Base-by-base conservation (phyloP, 495 filamentous ascomycete species). In the Penicillium paradoxum region DNA sequence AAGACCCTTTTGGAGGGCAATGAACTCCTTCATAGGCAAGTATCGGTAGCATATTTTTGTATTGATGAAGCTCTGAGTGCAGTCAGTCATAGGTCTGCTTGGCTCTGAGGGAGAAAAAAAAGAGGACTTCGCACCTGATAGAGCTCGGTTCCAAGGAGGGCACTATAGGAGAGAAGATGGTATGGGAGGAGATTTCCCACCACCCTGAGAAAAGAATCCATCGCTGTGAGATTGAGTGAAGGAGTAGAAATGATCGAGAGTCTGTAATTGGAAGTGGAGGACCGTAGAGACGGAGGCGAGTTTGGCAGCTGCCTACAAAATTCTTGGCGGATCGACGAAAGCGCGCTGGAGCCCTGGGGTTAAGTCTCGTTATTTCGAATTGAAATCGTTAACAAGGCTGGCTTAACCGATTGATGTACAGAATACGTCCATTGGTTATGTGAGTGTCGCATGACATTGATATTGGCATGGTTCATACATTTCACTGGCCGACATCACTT, bases 151-250 rank as follows among this genome's bases (percentile, higher is more conserved):
- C 81, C 80, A 1, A 83, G 71, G 1, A 83, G 68, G 10, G 78
- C 62, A 0, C 77, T 76, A 49, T 78, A 83, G 7, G 72, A 63
- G 46, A 82, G 65, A 22, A 83, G 59, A 50, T 84, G 80, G 49
- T 72, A 69, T 32, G 73, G 71, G 8, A 65, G 63, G 7, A 71
- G 59, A 24, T 57, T 63, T 0, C 54, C 49, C 6, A 60, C 45
- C 9, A 50, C 57, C 3, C 37, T 32, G 15, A 64, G 29, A 17
- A 68, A 19, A 1, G 17, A 14, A 0, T 55, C 58, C 63, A 68
- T 66, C 10, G 34, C 9, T 11, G 24, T 25, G 15, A 15, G 14
- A 14, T 37, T 3, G 14, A 15, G 3, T 15, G 3, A 11, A 2
- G 37, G 49, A 36, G 21, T 27, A n/a, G 14, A 40, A 15, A 21